Evolutionary conservation across 208 protist genomes (phyloP).

Genomic region (Polymyxa betae): DNA sequence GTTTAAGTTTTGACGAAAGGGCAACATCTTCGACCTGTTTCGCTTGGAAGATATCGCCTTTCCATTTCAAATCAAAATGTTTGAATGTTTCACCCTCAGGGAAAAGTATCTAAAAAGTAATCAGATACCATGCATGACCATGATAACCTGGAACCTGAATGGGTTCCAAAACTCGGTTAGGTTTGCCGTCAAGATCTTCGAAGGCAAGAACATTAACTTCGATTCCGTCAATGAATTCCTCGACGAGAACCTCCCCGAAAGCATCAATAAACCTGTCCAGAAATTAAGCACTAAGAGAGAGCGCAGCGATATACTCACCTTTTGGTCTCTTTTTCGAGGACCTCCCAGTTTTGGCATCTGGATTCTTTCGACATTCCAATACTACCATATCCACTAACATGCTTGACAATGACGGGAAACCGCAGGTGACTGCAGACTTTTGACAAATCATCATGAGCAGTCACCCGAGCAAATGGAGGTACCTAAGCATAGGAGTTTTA

Average conservation of each 20-base stretch:
- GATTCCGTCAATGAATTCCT: constrained; percentile 48
- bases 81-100: constrained; percentile 25
- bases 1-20: not conserved
- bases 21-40: not conserved
- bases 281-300: not conserved
- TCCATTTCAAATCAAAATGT: constrained; percentile 44
- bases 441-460: not conserved
- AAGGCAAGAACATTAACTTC: constrained; percentile 46
- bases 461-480: not conserved
- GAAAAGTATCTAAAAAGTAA: not conserved
- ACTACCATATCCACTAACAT: constrained; percentile 42
- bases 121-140: not conserved
- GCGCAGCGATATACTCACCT: not conserved
- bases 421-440: not conserved
- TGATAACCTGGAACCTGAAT: constrained; percentile 8
- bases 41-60: not conserved
- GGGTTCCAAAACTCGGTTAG: constrained; percentile 16
- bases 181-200: constrained; percentile 24
- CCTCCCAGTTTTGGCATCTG: constrained; percentile 30
- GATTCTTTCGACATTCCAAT: constrained; percentile 32
- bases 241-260: constrained; percentile 22
- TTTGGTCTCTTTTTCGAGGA: not conserved
- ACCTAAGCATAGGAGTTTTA: not conserved
- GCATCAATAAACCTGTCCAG: constrained; percentile 16
- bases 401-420: constrained; percentile 42